phyloP scores from a whole-genome alignment of 371 early-diverging fungal species.

The Mucor piriformis region DNA sequence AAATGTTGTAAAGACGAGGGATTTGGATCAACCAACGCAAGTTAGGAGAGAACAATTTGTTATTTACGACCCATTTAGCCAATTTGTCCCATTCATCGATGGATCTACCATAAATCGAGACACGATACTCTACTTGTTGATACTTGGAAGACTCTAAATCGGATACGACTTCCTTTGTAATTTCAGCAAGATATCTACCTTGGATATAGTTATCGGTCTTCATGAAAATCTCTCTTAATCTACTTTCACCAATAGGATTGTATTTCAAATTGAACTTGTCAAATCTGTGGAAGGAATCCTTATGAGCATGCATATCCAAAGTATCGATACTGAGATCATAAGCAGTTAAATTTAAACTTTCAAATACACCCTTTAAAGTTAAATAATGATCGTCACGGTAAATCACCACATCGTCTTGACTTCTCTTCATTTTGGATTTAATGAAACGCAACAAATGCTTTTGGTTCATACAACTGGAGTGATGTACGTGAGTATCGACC shows the following conservation, averaged over 20 bases:
- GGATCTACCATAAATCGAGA: constrained; percentile 87
- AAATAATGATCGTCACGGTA: constrained; percentile 75
- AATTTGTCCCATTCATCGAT: constrained; percentile 93
- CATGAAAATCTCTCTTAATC: constrained; percentile 87
- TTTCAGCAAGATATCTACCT: constrained; percentile 93
- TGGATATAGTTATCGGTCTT: constrained; percentile 96
- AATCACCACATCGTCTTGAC: constrained; percentile 81
- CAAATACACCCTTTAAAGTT: constrained; percentile 84
- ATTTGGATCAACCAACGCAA: constrained; percentile 98
- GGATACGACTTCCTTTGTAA: constrained; percentile 93
- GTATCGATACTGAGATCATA: constrained; percentile 98
- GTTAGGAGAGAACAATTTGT: constrained; percentile 89
- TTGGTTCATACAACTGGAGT: constrained; percentile 97
- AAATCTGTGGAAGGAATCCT: constrained; percentile 89
- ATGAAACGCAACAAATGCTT: constrained; percentile 98
- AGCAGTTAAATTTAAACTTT: constrained; percentile 90
- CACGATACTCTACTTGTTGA: constrained; percentile 93
- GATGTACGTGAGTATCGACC: constrained; percentile 98
- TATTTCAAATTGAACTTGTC: constrained; percentile 99
- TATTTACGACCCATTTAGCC: constrained; percentile 92
- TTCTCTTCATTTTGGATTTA: constrained; percentile 92
- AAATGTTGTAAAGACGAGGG: constrained; percentile 94
- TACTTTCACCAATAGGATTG: constrained; percentile 88
- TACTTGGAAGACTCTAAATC: constrained; percentile 96
- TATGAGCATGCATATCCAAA: constrained; percentile 96